Conservation (phyloP, 148 eudicot genomes). For the Silene conica region DNA sequence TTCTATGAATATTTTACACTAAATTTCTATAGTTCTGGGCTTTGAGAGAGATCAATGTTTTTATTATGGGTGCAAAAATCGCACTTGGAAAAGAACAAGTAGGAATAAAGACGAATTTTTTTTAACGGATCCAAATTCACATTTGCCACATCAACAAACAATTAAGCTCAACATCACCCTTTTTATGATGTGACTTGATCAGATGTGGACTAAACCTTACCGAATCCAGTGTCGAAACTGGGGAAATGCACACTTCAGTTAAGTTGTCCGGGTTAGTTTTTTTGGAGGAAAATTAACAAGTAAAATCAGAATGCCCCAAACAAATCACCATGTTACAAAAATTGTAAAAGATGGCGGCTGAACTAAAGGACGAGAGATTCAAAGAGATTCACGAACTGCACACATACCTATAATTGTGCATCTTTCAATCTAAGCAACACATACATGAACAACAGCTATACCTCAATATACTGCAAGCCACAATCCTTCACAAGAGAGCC, state of each 20-base stretch:
- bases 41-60: background rate
- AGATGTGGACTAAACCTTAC: background rate
- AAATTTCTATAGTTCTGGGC: background rate
- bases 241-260: background rate
- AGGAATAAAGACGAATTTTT: background rate
- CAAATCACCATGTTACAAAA: background rate
- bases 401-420: background rate
- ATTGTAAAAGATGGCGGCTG: background rate
- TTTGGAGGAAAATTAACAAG: background rate
- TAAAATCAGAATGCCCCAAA: background rate
- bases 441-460: slow-evolving; percentile 15
- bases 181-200: background rate
- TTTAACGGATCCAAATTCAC: background rate
- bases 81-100: background rate
- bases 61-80: background rate
- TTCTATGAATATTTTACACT: background rate
- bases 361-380: background rate
- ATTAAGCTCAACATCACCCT: background rate
- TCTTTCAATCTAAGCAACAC: background rate
- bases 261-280: background rate
- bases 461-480: slow-evolving; percentile 88
- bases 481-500: slow-evolving; percentile 60
- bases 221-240: background rate
- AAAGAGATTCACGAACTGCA: background rate
- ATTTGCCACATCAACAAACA: background rate